A percentile compares a stretch with the other conserved stretches of the same genome.
Evolutionary conservation across 495 filamentous ascomycete species (phyloP).

Genomic region (Penicillium egyptiacum): DNA sequence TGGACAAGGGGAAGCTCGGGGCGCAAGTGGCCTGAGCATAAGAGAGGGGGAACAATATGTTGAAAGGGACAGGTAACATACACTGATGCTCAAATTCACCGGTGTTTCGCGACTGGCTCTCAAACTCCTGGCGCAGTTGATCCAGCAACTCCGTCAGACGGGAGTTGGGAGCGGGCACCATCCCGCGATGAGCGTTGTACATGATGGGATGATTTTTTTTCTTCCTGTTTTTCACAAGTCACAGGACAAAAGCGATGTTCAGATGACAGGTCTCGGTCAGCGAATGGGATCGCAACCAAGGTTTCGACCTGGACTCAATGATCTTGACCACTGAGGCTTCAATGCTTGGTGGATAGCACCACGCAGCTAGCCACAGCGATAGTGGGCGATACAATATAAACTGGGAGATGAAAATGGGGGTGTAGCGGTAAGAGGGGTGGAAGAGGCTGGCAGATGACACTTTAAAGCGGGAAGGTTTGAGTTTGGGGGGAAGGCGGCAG

Average conservation of each 20-base stretch:
- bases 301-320: slow-evolving; percentile 14
- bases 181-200: slow-evolving; percentile 87
- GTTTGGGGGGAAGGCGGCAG: slow-evolving; percentile 34
- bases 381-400: slow-evolving; percentile 7
- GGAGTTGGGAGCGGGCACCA: slow-evolving; percentile 69
- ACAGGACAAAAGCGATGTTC: background rate
- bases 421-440: slow-evolving; percentile 17
- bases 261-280: slow-evolving; percentile 9
- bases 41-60: background rate
- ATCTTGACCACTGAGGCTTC: slow-evolving; percentile 22
- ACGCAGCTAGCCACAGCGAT: slow-evolving; percentile 30
- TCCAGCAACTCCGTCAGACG: slow-evolving; percentile 90
- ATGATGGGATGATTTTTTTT: slow-evolving; percentile 48
- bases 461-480: slow-evolving; percentile 33
- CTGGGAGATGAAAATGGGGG: slow-evolving; percentile 9
- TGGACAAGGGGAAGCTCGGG: background rate
- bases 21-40: background rate
- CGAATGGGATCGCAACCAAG: slow-evolving; percentile 22
- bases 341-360: slow-evolving; percentile 33
- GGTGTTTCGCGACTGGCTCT: slow-evolving; percentile 70
- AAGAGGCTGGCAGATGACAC: slow-evolving; percentile 31
- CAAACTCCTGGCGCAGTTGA: slow-evolving; percentile 86
- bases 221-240: background rate
- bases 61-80: slow-evolving; percentile 52
- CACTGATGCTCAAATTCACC: slow-evolving; percentile 87